Percentiles rank a stretch among this genome's conserved stretches.
phyloP scores from a whole-genome alignment of 352 stramenopile species.

The Pelagophyceae sp. region DNA sequence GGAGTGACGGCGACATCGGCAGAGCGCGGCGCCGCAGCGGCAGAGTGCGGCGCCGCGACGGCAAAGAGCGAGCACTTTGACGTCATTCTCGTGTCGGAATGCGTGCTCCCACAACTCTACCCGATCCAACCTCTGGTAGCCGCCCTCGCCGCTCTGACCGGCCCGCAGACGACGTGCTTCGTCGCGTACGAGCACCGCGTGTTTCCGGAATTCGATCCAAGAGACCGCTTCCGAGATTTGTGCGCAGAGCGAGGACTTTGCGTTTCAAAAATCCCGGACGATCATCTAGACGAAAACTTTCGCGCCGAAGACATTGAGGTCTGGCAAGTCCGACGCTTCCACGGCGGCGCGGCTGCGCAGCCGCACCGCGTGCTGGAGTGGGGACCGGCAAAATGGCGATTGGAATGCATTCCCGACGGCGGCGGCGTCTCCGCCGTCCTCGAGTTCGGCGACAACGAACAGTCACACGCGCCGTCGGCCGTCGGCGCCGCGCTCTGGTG shows the following conservation, averaged over 20 bases:
- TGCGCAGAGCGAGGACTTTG: constrained; percentile 37
- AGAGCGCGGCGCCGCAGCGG: no score
- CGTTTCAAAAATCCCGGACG: constrained; percentile 2
- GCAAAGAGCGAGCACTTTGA: constrained; percentile 36
- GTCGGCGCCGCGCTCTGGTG: background rate
- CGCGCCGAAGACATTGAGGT: constrained; percentile 74
- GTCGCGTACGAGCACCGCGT: constrained; percentile 74
- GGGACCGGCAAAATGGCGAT: background rate
- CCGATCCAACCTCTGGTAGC: constrained; percentile 83
- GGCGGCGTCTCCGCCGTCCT: no score
- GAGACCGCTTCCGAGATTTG: constrained; percentile 62
- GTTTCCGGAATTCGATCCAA: constrained; percentile 66
- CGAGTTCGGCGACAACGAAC: no score
- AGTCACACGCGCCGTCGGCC: background rate
- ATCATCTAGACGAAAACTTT: constrained; percentile 40
- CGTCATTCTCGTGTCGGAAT: constrained; percentile 83
- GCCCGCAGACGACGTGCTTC: constrained; percentile 48
- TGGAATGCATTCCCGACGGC: background rate
- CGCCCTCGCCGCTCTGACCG: constrained; percentile 61
- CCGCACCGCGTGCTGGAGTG: background rate
- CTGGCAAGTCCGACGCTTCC: constrained; percentile 39
- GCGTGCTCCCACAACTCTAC: constrained; percentile 88
- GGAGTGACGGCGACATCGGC: no score
- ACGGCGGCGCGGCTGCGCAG: background rate
- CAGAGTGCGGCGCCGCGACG: no score